Evolutionary conservation across 2,329 filamentous ascomycete genomes (phyloP).

Genomic region (Cladosporium velox): DNA sequence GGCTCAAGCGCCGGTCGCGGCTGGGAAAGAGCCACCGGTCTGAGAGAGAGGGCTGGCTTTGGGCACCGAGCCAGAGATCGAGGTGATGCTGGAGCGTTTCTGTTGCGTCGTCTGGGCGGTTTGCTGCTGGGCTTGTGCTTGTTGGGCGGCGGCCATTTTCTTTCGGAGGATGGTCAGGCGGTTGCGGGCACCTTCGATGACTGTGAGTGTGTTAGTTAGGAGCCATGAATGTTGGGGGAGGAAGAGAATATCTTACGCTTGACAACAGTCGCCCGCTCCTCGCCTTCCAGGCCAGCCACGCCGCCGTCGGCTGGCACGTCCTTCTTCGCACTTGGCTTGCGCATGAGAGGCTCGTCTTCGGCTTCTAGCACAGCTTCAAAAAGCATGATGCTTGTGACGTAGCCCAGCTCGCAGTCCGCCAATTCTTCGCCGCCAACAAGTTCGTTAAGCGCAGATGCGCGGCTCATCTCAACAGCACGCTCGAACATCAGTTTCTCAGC

Average conservation of each 20-base stretch:
- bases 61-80: constrained; percentile 15
- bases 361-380: constrained; percentile 90
- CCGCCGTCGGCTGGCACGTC: constrained; percentile 48
- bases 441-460: constrained; percentile 90
- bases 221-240: not conserved
- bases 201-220: constrained; percentile 38
- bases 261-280: constrained; percentile 72
- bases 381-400: constrained; percentile 90
- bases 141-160: constrained; percentile 40
- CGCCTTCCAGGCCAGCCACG: constrained; percentile 59
- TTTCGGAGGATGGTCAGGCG: constrained; percentile 47
- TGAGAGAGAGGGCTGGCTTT: constrained; percentile 17
- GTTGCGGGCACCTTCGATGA: constrained; percentile 48
- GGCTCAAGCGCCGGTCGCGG: not conserved
- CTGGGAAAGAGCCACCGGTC: not conserved
- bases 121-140: constrained; percentile 9
- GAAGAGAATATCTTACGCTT: constrained; percentile 55
- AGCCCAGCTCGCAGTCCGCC: constrained; percentile 84
- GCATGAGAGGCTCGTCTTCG: constrained; percentile 61
- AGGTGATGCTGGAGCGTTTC: constrained; percentile 16
- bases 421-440: constrained; percentile 83
- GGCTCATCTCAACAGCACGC: constrained; percentile 93
- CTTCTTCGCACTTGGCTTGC: constrained; percentile 48
- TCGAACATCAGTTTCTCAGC: constrained; percentile 99
- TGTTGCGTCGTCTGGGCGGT: not conserved